phyloP scores from a whole-genome alignment of 305 asterid species.

The Plantago coronopus region DNA sequence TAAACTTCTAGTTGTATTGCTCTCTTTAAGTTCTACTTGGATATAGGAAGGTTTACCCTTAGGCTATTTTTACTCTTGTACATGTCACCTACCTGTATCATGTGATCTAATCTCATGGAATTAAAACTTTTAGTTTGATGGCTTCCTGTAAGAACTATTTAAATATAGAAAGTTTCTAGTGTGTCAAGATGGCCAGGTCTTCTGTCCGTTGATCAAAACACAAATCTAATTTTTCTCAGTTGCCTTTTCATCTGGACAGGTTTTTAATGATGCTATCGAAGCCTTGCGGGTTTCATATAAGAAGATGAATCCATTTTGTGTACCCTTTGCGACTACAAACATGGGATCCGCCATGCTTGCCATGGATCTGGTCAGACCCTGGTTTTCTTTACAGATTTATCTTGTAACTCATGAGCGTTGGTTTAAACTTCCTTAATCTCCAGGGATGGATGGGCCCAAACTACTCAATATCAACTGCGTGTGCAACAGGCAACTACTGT shows the following conservation, averaged over 20 bases:
- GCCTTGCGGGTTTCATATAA: constrained; percentile 80
- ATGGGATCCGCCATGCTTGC: constrained; percentile 98
- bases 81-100: too few species aligned
- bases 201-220: constrained; percentile 5
- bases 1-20: too few species aligned
- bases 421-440: constrained; percentile 16
- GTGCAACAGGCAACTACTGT: constrained; percentile 95
- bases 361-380: constrained; percentile 72
- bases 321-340: constrained; percentile 88
- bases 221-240: constrained; percentile 11
- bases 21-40: too few species aligned
- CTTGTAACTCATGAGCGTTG: constrained; percentile 4
- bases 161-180: neutral
- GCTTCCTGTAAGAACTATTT: too few species aligned
- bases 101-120: too few species aligned
- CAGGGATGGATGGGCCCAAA: constrained; percentile 99
- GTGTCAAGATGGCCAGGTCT: neutral
- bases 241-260: constrained; percentile 49
- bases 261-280: constrained; percentile 81
- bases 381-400: neutral
- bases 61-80: too few species aligned
- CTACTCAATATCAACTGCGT: constrained; percentile 95
- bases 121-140: too few species aligned
- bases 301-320: constrained; percentile 97
- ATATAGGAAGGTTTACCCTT: too few species aligned